Base-by-base conservation (phyloP, 495 filamentous ascomycete species). In the Tuber indicum region DNA sequence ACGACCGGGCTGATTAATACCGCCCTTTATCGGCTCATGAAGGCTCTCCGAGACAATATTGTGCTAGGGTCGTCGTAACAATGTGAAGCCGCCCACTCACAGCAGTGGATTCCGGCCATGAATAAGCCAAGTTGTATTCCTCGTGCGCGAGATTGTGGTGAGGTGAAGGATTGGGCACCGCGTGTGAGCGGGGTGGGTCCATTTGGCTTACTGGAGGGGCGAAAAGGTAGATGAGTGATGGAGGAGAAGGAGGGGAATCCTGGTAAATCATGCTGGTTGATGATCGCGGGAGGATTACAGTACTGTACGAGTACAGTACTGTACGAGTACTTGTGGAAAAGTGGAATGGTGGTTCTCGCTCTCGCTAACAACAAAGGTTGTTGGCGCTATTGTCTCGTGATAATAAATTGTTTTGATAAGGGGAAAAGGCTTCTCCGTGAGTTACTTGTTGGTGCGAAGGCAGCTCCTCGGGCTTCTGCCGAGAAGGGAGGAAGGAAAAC, bases 401-500 rank as follows among this genome's bases (percentile, higher is more conserved):
- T 66, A 36, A 32, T 36, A 36, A 36, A 66, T 66, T 66, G 17
- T 19, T 66, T 14, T 36, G 58, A 36, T 66, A 66, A 36, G 58
- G 58, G 14, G 52, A 32, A 32, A 14, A 16, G 52, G n/a, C 52
- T 12, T 66, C 58, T 66, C 58, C 58, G 5, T 66, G 58, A 66
- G 58, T 66, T 66, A 36, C 58, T 66, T 36, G 58, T 19, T 66
- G 16, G 26, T 36, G 58, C 26, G 14, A 17, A 19, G 26, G 58
- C 58, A 36, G 26, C 58, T 66, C 58, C 58, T 66, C 58, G 58
- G 58, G 58, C 3, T 36, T 66, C 58, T 14, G 58, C 58, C 58
- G 58, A 66, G 58, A 66, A 66, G 58, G 58, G 36, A 66, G 58
- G 58, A 36, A 66, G 58, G 58, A 66, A 66, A 66, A 66, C 58